These are phyloP conservation scores for Escovopsis weberi DNA, from an alignment of 2,329 filamentous ascomycete species.

Conservation along the genomic window DNA sequence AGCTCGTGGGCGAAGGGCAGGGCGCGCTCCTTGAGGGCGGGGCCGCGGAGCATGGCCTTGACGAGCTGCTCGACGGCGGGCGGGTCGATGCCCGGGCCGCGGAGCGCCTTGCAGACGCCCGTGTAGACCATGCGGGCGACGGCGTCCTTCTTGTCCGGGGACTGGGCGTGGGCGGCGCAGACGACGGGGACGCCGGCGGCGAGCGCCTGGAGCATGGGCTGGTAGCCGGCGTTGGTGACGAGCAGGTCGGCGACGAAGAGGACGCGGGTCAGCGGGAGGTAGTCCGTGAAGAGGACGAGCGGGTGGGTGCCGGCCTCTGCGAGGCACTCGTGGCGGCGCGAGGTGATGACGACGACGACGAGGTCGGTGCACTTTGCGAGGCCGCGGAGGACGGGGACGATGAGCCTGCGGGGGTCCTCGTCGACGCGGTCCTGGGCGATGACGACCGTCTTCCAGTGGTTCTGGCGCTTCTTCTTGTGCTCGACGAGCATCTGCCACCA, in stretches of 20 bases:
- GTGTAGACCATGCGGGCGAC: constrained; percentile 15
- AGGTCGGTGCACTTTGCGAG: constrained; percentile 14
- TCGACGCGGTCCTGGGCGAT: constrained; percentile 25
- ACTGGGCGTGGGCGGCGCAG: constrained; percentile 17
- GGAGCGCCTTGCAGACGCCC: too few relatives aligned
- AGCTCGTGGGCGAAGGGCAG: constrained; percentile 13
- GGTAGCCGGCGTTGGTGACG: constrained; percentile 24
- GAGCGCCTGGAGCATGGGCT: constrained; percentile 22
- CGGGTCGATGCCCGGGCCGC: too few relatives aligned
- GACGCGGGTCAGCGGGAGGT: constrained; percentile 22
- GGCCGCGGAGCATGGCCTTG: too few relatives aligned
- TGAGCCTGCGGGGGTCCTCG: constrained; percentile 21
- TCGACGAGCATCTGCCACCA: constrained; percentile 19
- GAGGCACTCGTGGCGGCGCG: constrained; percentile 14
- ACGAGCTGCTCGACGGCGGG: constrained; percentile 1
- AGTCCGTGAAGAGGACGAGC: constrained; percentile 19
- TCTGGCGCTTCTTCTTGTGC: constrained; percentile 3
- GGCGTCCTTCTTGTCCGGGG: constrained; percentile 23
- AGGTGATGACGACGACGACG: constrained; percentile 20
- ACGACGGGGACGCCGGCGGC: constrained; percentile 21
- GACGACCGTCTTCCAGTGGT: constrained; percentile 14
- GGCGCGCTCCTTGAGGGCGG: constrained; percentile 5
- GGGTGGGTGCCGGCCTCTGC: constrained; percentile 7
- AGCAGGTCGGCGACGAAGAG: constrained; percentile 19
- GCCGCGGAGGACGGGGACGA: constrained; percentile 22